A percentile compares a stretch with the other conserved stretches of the same genome.
Evolutionary conservation across 352 stramenopile genomes (phyloP).

Genomic region (Phytopythium boreale): DNA sequence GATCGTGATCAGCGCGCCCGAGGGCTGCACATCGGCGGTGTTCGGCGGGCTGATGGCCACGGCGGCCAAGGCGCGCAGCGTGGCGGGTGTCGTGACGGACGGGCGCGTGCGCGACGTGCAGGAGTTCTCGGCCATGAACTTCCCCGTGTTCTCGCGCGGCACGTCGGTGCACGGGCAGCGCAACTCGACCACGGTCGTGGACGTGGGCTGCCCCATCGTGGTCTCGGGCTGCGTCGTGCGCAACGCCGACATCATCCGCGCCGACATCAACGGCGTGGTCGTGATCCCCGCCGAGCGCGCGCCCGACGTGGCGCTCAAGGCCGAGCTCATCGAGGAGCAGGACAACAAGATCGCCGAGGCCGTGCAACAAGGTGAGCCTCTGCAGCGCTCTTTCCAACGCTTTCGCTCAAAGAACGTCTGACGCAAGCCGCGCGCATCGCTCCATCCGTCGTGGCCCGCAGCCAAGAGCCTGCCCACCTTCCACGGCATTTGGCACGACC

Average conservation of each 20-base stretch:
- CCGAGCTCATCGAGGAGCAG: conserved; percentile 77
- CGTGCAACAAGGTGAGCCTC: conserved; percentile 71
- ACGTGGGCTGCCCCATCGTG: conserved; percentile 65
- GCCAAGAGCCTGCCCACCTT: conserved; percentile 8
- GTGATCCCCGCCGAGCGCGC: conserved; percentile 73
- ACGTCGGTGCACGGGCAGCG: conserved; percentile 73
- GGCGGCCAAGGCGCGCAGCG: conserved; percentile 61
- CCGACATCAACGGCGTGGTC: conserved; percentile 79
- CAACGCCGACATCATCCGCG: conserved; percentile 76
- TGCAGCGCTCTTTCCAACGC: conserved; percentile 74
- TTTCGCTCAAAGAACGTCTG: conserved; percentile 75
- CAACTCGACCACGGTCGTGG: conserved; percentile 55
- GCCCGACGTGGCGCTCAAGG: conserved; percentile 63
- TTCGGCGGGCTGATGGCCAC: conserved; percentile 75
- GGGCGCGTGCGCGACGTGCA: conserved; percentile 74
- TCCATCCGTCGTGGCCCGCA: conserved; percentile 1
- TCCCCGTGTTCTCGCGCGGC: conserved; percentile 64
- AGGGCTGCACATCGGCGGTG: conserved; percentile 45
- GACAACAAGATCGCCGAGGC: conserved; percentile 76
- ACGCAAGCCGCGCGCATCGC: conserved; percentile 8
- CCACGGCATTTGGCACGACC: conserved; percentile 9
- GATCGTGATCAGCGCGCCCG: conserved; percentile 71
- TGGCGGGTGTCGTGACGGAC: conserved; percentile 68
- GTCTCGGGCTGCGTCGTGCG: conserved; percentile 77
- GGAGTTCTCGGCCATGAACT: conserved; percentile 62